Conservation (phyloP, 192 early-diverging fungal species). For the Mortierella alpina region DNA sequence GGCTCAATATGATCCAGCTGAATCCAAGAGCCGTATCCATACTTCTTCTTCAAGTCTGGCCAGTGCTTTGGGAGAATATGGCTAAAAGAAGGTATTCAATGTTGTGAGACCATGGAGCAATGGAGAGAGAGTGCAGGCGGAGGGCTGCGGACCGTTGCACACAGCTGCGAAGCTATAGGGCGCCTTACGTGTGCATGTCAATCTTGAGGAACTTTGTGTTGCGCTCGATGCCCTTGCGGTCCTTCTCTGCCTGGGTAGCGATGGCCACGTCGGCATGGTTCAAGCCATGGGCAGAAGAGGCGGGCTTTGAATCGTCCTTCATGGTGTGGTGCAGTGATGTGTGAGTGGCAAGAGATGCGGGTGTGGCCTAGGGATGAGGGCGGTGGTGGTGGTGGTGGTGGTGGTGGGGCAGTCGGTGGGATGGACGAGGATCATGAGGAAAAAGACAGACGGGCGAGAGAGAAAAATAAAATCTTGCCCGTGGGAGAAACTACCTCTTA, state of each 20-base stretch:
- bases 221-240: conserved; percentile 34
- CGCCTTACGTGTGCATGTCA: conserved; percentile 60
- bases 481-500: not conserved
- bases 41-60: conserved; percentile 71
- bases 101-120: not conserved
- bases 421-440: not conserved
- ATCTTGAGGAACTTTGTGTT: conserved; percentile 60
- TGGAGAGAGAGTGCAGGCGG: not conserved
- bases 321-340: not conserved
- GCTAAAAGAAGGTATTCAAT: conserved; percentile 20
- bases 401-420: not conserved
- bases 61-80: conserved; percentile 73
- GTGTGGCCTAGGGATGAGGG: not conserved
- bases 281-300: conserved; percentile 34
- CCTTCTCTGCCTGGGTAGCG: conserved; percentile 49
- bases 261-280: conserved; percentile 47
- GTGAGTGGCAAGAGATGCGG: no score
- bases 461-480: not conserved
- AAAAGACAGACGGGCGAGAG: not conserved
- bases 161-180: not conserved
- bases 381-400: not conserved
- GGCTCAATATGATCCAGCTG: conserved; percentile 56
- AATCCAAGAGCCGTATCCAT: conserved; percentile 66
- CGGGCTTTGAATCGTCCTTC: conserved; percentile 1
- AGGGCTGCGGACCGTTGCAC: not conserved